Base-by-base conservation (phyloP, 345 rosid genomes). In the Dipteronia dyeriana region DNA sequence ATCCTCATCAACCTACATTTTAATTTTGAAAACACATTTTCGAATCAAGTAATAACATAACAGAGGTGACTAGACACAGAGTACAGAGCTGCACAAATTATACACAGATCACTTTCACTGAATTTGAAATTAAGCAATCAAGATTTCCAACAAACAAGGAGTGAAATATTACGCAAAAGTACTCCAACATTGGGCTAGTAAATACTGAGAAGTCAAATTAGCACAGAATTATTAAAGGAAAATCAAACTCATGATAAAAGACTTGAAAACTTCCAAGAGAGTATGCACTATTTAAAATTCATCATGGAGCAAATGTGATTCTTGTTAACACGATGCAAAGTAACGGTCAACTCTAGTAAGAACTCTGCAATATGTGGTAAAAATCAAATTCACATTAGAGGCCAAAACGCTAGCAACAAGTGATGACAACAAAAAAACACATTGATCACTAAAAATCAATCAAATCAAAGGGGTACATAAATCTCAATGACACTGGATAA, bases 1-100 rank as follows among this genome's bases (percentile, higher is more conserved):
- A 91, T 94, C 95, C 91, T 91, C 94, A 79, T 93, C 90, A 85
- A 92, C 91, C 98, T 93, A 78, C 87, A 87, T 69, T 82, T 72
- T 61, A 80, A 69, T 80, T 75, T 62, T 64, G 34, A 39, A 81
- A 78, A 45, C 23, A 63, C 62, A n/a, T 59, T 79, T 80, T 71
- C 79, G 71, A 12, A 75, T 61, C 53, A 29, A 56, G 19, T 65
- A 53, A 62, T 63, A 70, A 67, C 65, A 57, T 39, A 79, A 74
- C 57, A 57, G 38, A 38, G 17, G 31, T n/a, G 59, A 26, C 71
- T 22, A 13, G 39, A 64, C 59, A 39, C 8, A 68, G n/a, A 61
- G 22, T 60, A 19, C 17, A 9, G 51, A 56, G 47, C 72, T 56
- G 34, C 61, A 66, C 59, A 71, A 79, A 56, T 60, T 14, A 60